Evolutionary conservation across 805 yeast genomes (phyloP).

Genomic region (Starmerella kuoi): DNA sequence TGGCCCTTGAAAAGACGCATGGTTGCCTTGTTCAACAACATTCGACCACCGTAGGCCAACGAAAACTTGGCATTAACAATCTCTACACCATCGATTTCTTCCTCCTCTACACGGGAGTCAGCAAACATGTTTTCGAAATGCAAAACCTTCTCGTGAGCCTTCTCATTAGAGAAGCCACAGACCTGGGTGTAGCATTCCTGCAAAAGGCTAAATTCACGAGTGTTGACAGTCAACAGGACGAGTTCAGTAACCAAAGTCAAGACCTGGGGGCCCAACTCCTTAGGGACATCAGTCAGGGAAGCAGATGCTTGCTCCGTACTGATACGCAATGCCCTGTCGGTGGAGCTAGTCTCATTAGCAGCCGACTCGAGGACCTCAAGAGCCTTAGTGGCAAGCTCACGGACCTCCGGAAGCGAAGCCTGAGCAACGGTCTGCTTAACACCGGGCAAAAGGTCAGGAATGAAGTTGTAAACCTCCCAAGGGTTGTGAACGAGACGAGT

Average conservation of each 20-base stretch:
- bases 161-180: conserved; percentile 34
- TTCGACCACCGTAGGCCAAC: conserved; percentile 92
- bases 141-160: conserved; percentile 25
- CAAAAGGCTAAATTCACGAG: conserved; percentile 30
- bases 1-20: conserved; percentile 84
- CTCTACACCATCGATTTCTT: conserved; percentile 70
- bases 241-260: conserved; percentile 31
- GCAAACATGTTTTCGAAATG: conserved; percentile 31
- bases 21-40: conserved; percentile 87
- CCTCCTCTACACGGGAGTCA: conserved; percentile 39
- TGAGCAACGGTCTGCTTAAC: conserved; percentile 74
- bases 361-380: conserved; percentile 71
- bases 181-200: conserved; percentile 34
- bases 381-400: conserved; percentile 86
- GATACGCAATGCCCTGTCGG: conserved; percentile 45
- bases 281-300: conserved; percentile 24
- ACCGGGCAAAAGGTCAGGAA: conserved; percentile 85
- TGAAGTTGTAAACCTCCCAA: conserved; percentile 75
- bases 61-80: conserved; percentile 92
- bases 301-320: conserved; percentile 40
- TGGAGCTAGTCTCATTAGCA: conserved; percentile 61
- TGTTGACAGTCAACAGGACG: conserved; percentile 28
- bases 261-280: conserved; percentile 29
- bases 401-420: conserved; percentile 91
- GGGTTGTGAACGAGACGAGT: conserved; percentile 91